Evolutionary conservation across 2,329 filamentous ascomycete genomes (phyloP), one percentile per base, ranked within the genome.

Genomic region (Pezicula carpinea): DNA sequence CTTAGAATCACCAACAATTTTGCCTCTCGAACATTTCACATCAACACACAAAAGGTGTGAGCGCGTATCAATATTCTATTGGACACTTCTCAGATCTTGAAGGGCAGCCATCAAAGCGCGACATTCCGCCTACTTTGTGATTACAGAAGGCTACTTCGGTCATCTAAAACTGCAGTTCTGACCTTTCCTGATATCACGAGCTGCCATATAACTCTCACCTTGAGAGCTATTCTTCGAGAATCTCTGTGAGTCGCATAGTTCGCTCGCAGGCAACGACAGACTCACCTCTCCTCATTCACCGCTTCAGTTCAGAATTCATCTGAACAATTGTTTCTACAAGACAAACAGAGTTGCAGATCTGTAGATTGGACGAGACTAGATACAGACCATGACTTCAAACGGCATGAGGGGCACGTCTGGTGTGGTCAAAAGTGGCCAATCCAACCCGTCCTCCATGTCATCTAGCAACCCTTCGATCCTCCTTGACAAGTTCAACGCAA

Each of bases 401-500:
- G 51, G 45, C 21, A 49, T 42, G 17, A 60, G 59, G 47, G 44
- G 48, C 39, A 49, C 49, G 22, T 43, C 48, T 39, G 32, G 47
- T 36, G 47, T 44, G 5, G 43, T 36, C 56, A 83, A 81, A 60
- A 56, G 73, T 49, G 71, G 70, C 52, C 66, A 73, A 56, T 66
- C 73, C 4, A 66, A 72, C 21, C 55, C 47, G 19, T 55, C 59
- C 17, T 56, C 55, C 61, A 84, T 80, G 68, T 67, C 72, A 51
- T 76, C 79, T 18, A 80, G 69, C 57, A 85, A 74, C 58, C 81
- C 85, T 49, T 80, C 81, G 33, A 71, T 84, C 33, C 70, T 88
- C 40, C 74, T 89, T 29, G 88, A 92, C 43, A 93, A 90, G 65
- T 75, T 85, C 42, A 86, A 87, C 59, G 77, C 83, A 47, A 82